These are phyloP conservation scores for Diplotaxis tenuifolia DNA, from an alignment of 345 rosid genomes.

Conservation along the genomic window DNA sequence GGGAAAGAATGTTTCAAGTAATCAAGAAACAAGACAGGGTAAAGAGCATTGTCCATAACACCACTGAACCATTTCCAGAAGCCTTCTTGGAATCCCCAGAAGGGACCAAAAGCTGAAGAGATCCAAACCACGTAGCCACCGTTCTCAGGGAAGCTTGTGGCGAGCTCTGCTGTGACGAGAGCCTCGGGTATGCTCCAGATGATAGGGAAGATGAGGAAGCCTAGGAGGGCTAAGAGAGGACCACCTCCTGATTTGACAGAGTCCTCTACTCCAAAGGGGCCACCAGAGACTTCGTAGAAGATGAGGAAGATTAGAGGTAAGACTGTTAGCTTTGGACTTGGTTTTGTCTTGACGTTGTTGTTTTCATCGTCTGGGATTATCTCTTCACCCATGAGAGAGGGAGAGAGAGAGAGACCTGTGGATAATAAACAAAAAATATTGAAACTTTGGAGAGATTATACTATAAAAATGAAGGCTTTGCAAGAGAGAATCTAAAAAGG, in stretches of 20 bases:
- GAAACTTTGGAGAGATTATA: too few species aligned
- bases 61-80: conserved; percentile 98
- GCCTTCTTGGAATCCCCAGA: conserved; percentile 96
- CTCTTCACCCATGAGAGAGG: conserved; percentile 80
- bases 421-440: too few species aligned
- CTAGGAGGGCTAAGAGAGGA: conserved; percentile 73
- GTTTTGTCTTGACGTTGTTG: conserved; percentile 28
- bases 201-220: conserved; percentile 78
- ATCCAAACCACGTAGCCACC: conserved; percentile 93
- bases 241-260: conserved; percentile 91
- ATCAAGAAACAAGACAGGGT: conserved; percentile 88
- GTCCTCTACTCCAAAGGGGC: conserved; percentile 94
- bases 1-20: conserved; percentile 88
- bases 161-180: conserved; percentile 83
- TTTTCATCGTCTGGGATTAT: conserved; percentile 38
- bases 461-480: too few species aligned
- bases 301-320: conserved; percentile 81
- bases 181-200: conserved; percentile 96
- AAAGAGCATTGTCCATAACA: conserved; percentile 90
- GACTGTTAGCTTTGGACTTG: conserved; percentile 62
- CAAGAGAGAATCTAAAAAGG: not conserved
- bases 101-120: conserved; percentile 86
- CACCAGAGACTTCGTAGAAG: conserved; percentile 93
- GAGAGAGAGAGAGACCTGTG: not conserved
- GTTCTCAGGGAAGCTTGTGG: conserved; percentile 88